Conservation (phyloP, 805 yeast genomes). For the Wickerhamomyces strasburgensis region DNA sequence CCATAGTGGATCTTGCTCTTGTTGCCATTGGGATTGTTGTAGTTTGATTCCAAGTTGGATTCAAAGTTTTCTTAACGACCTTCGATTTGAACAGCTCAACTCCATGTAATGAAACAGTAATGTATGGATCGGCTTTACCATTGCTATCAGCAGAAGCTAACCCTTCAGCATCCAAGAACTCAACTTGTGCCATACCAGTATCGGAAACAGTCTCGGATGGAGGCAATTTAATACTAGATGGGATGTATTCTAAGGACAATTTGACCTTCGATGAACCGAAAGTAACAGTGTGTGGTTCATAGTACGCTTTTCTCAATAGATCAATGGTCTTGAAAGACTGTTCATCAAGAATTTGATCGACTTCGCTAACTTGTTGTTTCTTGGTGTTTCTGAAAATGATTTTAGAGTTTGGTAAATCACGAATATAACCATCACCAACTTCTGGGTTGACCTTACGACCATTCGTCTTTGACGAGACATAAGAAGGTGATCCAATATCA, state of each 20-base stretch:
- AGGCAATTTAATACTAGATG: conserved; percentile 49
- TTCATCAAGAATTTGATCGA: conserved; percentile 49
- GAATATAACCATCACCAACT: conserved; percentile 55
- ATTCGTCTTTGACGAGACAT: conserved; percentile 43
- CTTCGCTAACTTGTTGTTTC: conserved; percentile 40
- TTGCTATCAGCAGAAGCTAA: conserved; percentile 60
- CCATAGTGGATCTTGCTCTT: conserved; percentile 47
- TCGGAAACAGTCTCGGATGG: conserved; percentile 60
- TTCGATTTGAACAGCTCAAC: conserved; percentile 51
- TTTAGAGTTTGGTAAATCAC: conserved; percentile 64
- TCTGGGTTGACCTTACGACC: conserved; percentile 43
- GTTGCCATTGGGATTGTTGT: conserved; percentile 58
- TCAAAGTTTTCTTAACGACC: conserved; percentile 57
- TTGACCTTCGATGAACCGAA: conserved; percentile 38
- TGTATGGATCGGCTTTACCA: conserved; percentile 76
- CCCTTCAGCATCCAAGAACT: conserved; percentile 49
- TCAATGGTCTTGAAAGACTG: conserved; percentile 45
- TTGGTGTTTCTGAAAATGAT: conserved; percentile 54
- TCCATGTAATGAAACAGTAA: conserved; percentile 49
- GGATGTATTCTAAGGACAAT: conserved; percentile 55
- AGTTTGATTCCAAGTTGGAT: conserved; percentile 75
- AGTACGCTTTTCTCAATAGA: conserved; percentile 45
- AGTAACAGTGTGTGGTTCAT: conserved; percentile 40
- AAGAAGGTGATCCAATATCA: conserved; percentile 57
- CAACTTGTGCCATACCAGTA: conserved; percentile 58